A percentile compares a stretch with the other conserved stretches of the same genome.
phyloP scores from a whole-genome alignment of 169 alveolate species.

The Babesia ovis region DNA sequence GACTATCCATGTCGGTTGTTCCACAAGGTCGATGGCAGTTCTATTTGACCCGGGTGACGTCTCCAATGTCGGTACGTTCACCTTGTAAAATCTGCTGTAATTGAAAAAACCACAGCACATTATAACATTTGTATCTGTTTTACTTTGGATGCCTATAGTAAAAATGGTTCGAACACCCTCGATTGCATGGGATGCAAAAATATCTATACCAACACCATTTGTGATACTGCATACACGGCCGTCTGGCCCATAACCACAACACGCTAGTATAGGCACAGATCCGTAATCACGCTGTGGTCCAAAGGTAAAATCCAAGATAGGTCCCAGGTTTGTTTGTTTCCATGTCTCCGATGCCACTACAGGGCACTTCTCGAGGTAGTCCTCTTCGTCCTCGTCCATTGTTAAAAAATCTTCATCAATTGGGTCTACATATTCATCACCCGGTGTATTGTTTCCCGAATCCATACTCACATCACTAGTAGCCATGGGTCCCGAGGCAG shows the following conservation, averaged over 20 bases:
- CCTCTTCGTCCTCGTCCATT: neutral
- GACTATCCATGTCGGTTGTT: conserved; percentile 7
- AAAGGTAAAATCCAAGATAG: conserved; percentile 59
- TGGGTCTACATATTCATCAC: neutral
- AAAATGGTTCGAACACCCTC: conserved; percentile 34
- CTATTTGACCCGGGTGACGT: neutral
- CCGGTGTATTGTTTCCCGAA: neutral
- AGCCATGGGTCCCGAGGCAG: neutral
- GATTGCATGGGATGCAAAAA: conserved; percentile 11
- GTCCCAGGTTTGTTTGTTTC: conserved; percentile 64
- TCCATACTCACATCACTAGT: neutral
- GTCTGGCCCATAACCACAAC: conserved; percentile 61
- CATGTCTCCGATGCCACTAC: conserved; percentile 23
- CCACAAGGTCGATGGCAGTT: neutral
- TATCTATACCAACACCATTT: conserved; percentile 39
- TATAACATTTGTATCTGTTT: neutral
- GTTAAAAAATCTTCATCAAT: neutral
- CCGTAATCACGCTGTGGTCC: conserved; percentile 34
- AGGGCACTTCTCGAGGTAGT: neutral
- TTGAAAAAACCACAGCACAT: conserved; percentile 51
- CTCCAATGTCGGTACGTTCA: neutral
- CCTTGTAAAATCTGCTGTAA: conserved; percentile 35
- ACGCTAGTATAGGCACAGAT: conserved; percentile 43
- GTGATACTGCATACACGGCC: conserved; percentile 55
- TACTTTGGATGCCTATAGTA: neutral